Conservation (phyloP, 768 basidiomycete genomes). For the Termitomyces sp. region DNA sequence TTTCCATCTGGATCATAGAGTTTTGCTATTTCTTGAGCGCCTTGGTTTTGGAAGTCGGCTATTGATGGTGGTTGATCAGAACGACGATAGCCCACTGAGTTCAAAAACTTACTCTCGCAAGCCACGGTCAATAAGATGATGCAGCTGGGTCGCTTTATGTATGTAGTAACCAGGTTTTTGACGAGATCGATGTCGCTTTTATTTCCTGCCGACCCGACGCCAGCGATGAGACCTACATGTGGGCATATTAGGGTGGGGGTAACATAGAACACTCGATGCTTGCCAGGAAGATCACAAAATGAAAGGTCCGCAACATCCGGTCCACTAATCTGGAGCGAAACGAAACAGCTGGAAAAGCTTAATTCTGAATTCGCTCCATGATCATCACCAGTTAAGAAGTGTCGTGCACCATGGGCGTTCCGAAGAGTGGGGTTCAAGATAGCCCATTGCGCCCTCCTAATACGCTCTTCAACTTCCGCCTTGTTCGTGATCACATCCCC, state of each 20-base stretch:
- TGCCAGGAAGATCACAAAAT: conserved; percentile 60
- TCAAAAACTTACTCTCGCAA: conserved; percentile 48
- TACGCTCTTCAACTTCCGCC: conserved; percentile 54
- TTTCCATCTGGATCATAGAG: no score
- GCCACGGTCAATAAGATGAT: conserved; percentile 57
- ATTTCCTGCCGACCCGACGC: conserved; percentile 42
- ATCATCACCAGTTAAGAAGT: conserved; percentile 34
- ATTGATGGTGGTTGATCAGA: no score
- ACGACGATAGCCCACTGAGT: not conserved
- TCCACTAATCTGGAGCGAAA: conserved; percentile 55
- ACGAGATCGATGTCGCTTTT: conserved; percentile 57
- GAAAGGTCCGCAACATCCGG: conserved; percentile 56
- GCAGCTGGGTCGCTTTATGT: conserved; percentile 59
- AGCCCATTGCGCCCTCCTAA: conserved; percentile 59
- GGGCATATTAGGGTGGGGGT: not conserved
- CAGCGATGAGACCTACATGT: conserved; percentile 49
- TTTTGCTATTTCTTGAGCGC: no score
- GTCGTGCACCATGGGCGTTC: not conserved
- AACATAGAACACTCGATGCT: conserved; percentile 1
- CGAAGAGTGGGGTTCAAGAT: conserved; percentile 51
- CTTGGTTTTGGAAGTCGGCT: no score
- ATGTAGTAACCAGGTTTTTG: conserved; percentile 46
- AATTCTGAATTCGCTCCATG: conserved; percentile 17
- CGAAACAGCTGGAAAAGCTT: conserved; percentile 50
- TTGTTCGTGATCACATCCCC: conserved; percentile 46